Conservation (phyloP, 352 stramenopile species). For the Pythium pyrilobum region DNA sequence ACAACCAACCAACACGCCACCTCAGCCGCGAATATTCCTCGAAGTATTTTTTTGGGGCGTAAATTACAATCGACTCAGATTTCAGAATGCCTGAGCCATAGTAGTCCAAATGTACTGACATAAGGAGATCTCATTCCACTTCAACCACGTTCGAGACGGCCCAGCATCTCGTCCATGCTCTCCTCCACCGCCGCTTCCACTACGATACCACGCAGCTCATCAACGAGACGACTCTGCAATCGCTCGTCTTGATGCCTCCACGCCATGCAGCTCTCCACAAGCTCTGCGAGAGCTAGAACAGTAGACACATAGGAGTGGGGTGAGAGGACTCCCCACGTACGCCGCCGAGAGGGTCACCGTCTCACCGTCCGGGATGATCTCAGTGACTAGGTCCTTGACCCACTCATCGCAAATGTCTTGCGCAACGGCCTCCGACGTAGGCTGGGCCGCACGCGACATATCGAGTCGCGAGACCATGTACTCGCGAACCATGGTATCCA, state of each 20-base stretch:
- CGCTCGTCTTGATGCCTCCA: neutral
- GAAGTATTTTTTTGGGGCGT: neutral
- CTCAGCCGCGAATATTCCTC: too few species aligned
- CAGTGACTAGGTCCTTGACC: conserved; percentile 24
- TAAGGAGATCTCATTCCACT: neutral
- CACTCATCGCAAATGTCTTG: conserved; percentile 32
- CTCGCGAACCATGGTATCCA: conserved; percentile 33
- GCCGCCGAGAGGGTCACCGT: too few species aligned
- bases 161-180: neutral
- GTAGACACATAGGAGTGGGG: neutral
- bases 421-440: conserved; percentile 16
- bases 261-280: conserved; percentile 14
- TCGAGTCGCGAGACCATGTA: conserved; percentile 29
- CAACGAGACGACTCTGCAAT: neutral
- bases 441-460: conserved; percentile 25
- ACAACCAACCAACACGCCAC: too few species aligned
- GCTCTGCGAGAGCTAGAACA: conserved; percentile 25
- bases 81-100: too few species aligned
- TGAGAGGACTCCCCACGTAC: too few species aligned
- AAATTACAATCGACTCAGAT: neutral
- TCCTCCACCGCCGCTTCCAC: conserved; percentile 5
- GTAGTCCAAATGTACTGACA: neutral
- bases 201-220: conserved; percentile 4
- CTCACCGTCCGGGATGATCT: conserved; percentile 35
- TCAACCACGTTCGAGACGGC: neutral